phyloP scores from a whole-genome alignment of 2,329 filamentous ascomycete genomes.

The Phialophora tarda region DNA sequence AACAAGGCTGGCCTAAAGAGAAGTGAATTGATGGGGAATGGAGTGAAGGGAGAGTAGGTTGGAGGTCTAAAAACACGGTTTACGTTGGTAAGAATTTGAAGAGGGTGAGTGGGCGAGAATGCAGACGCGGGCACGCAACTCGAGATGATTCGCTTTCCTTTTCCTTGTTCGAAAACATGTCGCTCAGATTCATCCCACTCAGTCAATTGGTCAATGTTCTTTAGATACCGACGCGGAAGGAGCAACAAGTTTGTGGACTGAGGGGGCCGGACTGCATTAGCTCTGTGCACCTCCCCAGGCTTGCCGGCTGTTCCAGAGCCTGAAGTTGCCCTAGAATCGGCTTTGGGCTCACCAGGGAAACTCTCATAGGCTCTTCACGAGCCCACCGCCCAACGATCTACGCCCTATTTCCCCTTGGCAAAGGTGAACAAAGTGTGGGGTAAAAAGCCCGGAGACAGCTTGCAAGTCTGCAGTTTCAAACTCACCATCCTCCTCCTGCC shows the following conservation, averaged over 20 bases:
- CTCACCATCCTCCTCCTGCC: not conserved
- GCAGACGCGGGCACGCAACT: conserved; percentile 6
- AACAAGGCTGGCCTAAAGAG: not conserved
- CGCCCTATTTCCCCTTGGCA: conserved; percentile 15
- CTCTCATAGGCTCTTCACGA: conserved; percentile 3
- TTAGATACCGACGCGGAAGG: conserved; percentile 10
- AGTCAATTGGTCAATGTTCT: conserved; percentile 7
- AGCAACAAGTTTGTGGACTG: conserved; percentile 11
- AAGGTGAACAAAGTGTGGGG: conserved; percentile 19
- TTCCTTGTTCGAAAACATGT: conserved; percentile 8
- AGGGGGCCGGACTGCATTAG: conserved; percentile 15
- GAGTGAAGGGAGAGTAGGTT: conserved; percentile 4
- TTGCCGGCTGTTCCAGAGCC: conserved; percentile 16
- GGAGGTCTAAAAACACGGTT: conserved; percentile 8
- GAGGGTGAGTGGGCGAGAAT: conserved; percentile 4
- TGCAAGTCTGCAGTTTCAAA: not conserved
- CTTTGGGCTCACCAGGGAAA: not conserved
- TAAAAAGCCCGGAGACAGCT: conserved; percentile 8
- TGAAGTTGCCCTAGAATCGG: conserved; percentile 15
- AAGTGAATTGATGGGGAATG: not conserved
- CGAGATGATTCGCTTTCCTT: conserved; percentile 20
- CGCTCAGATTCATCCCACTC: not conserved
- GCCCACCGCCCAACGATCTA: conserved; percentile 16
- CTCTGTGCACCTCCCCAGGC: conserved; percentile 16
- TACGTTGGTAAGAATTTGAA: conserved; percentile 10